Base-by-base conservation (phyloP, 1,284 basidiomycete species). In the Ceratobasidium sp. region DNA sequence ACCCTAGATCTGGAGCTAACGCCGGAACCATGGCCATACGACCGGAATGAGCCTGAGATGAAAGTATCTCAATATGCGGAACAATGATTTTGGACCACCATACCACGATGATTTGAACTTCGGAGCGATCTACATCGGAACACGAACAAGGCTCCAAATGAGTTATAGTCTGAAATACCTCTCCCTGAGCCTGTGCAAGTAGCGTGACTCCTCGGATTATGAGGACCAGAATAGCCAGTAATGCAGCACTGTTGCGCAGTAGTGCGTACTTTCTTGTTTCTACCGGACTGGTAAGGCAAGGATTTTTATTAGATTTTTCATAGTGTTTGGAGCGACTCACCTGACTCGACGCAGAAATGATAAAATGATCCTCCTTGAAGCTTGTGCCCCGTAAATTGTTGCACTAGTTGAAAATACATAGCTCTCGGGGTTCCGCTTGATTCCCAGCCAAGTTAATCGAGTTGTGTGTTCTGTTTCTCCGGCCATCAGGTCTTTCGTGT, bases 91-190 rank as follows among this genome's bases (percentile, higher is more conserved):
- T 6, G 3, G n/a, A 26, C 18, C 3, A 20, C 9, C 44, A 3
- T 51, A 67, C 66, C 49, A 51, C 66, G 4, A 67, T 40, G 6
- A 67, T 23, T 67, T 67, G 66, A 7, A 67, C 49, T 7, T 46
- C 26, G 3, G 66, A 49, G 10, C 42, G 42, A 9, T 5, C 49
- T 7, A 67, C 66, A 42, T 67, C 26, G 2, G n/a, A 46, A 44
- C 66, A 67, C n/a, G 44, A 67, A n/a, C 66, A 67, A 18, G 44
- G 44, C 28, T 67, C 66, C 28, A 51, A n/a, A 4, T 18, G 42
- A 53, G 66, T 67, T 3, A 28, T 67, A 12, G 66, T 67, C n/a
- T 67, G 66, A 44, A 67, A 67, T 18, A 67, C 66, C 44, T 67
- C 18, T 12, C 66, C 49, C 28, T 67, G 66, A 28, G 49, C 66